Base-by-base conservation (phyloP, 2,329 filamentous ascomycete species). In the Mycosphaerella arachidis region DNA sequence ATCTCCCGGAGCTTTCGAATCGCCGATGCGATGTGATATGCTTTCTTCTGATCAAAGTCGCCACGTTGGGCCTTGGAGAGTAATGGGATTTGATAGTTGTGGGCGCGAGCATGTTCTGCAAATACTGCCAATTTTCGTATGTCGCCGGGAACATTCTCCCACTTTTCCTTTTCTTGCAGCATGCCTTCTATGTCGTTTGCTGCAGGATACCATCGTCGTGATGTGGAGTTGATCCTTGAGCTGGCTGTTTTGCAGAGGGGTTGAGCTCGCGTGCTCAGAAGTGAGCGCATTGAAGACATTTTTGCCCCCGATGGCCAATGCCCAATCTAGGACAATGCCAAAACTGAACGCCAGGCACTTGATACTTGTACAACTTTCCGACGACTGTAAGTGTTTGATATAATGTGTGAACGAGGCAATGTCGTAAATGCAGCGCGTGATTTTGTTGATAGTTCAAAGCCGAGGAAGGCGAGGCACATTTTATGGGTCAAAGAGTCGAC, bases 41-140 rank as follows among this genome's bases (percentile, higher is more conserved):
- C 65, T 46, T 63, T 63, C 24, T 56, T 56, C 46, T 67, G 63
- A 51, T 63, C 56, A 37, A 67, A 62, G 7, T 55, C 53, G 50
- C 61, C 63, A 27, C 59, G 55, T 31, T 65, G 61, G 13, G 65
- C 61, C 52, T 67, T 67, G 12, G 63, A 65, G 16, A 67, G 59
- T 9, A 67, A 53, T 8, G 65, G 65, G 4, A 67, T 67, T 43
- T 67, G 65, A 29, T 67, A 67, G 18, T 65, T 65, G 51, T 64
- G 55, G 8, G 65, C 58, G 30, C 65, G 48, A 13, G 65, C 65
- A 51, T 67, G 65, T 56, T 67, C 65, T 16, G 63, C 63, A 29
- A 65, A 67, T 27, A 67, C 63, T 10, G 65, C 65, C 33, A 67
- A 50, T 46, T 67, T 67, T 37, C 63, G 55, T 12, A 65, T 63